Base-by-base conservation (phyloP, 257 asterid genomes). In the Primulina tabacum region DNA sequence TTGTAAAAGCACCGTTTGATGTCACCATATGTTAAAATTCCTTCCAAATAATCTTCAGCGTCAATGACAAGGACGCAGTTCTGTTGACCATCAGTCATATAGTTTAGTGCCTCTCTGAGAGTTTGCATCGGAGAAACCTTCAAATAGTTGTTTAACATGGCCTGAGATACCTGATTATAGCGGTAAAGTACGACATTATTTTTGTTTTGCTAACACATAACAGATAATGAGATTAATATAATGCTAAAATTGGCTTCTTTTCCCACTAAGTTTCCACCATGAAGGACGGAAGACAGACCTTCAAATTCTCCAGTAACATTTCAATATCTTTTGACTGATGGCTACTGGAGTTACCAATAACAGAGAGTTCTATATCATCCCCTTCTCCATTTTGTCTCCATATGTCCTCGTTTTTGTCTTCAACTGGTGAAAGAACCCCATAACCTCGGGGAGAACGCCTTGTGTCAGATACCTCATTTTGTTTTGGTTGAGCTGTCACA, bases 1-100 rank as follows among this genome's bases (percentile, higher is more conserved):
- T 80, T 80, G 67, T 71, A 71, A 68, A 86, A 62, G 77, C 82
- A 82, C 77, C 93, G 77, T 67, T 80, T 85, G 69, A 94, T 73
- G 74, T 94, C 99, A 65, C 96, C 95, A 72, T 77, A 82, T 12
- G 99, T 91, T 79, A 94, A 77, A 74, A 94, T 82, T 73, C 99
- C 99, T 82, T 88, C 97, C 81, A 91, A 73, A 78, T 61, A 82
- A 76, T 83, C 93, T 70, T 89, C 93, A 29, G 71, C 64, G 37
- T 89, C 96, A 73, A 88, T 92, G 65, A 91, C 92, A 60, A 91
- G 78, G 74, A 75, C 89, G 57, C 95, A 91, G 58, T 75, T 78
- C 81, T 86, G 93, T 58, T 87, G 87, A 69, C 87, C 85, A 56
- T 91, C 95, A 38, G 82, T 82, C 97, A 94, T 94, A 71, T 78